phyloP scores from a whole-genome alignment of 139 green algal genomes.

The Auxenochlorella protothecoides region DNA sequence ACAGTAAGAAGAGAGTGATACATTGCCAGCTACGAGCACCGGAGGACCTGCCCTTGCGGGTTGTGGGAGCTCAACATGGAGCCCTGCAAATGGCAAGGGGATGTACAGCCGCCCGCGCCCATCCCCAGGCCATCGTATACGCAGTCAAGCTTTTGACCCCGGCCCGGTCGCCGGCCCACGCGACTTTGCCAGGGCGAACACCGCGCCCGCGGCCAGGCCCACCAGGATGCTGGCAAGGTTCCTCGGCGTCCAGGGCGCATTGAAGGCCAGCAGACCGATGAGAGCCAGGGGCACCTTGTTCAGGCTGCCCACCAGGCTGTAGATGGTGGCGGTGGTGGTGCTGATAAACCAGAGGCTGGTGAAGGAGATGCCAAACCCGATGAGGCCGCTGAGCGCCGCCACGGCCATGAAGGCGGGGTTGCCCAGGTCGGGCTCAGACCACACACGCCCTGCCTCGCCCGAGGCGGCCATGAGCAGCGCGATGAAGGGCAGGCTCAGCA shows the following conservation, averaged over 20 bases:
- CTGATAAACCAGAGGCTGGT: constrained; percentile 81
- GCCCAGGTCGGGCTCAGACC: constrained; percentile 35
- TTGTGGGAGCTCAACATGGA: too few species aligned
- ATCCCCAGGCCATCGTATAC: too few species aligned
- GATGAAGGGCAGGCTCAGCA: constrained; percentile 73
- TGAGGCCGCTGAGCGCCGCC: constrained; percentile 16
- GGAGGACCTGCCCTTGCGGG: too few species aligned
- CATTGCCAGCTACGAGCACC: too few species aligned
- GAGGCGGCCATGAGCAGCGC: constrained; percentile 41
- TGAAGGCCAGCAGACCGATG: constrained; percentile 74
- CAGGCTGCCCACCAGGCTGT: constrained; percentile 68
- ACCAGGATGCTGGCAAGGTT: constrained; percentile 75
- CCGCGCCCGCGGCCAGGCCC: constrained; percentile 56
- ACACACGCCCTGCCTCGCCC: constrained; percentile 40
- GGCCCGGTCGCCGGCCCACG: not conserved
- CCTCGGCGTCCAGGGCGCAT: constrained; percentile 47
- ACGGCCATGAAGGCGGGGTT: constrained; percentile 38
- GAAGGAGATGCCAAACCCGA: constrained; percentile 69
- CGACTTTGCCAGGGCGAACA: constrained; percentile 56
- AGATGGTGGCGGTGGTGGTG: constrained; percentile 85
- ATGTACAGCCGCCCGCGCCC: too few species aligned
- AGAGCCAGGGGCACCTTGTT: constrained; percentile 70
- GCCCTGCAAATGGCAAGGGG: too few species aligned
- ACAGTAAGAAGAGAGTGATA: too few species aligned
- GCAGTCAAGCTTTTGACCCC: too few species aligned